A percentile compares a stretch with the other conserved stretches of the same genome.
Conservation (phyloP, 2,329 filamentous ascomycete genomes). For the Erysiphe neolycopersici region DNA sequence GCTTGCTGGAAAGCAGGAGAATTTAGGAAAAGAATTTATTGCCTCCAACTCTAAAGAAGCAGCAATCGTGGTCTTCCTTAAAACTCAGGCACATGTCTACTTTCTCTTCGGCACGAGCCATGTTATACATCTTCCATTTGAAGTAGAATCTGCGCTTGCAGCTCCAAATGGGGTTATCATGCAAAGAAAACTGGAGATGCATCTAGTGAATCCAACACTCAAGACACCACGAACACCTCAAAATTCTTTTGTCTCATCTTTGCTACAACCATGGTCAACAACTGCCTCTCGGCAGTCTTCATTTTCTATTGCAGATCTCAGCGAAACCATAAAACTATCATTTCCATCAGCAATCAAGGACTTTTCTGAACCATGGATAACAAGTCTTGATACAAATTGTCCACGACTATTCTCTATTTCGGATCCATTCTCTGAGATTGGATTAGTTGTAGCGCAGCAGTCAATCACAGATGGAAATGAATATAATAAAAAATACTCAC, state of each 20-base stretch:
- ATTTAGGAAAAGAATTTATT: conserved; percentile 8
- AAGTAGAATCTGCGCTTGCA: conserved; percentile 66
- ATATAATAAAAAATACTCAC: conserved; percentile 13
- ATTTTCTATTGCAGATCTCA: conserved; percentile 30
- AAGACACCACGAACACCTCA: conserved; percentile 39
- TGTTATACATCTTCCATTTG: conserved; percentile 80
- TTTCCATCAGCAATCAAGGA: conserved; percentile 27
- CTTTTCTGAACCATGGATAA: conserved; percentile 27
- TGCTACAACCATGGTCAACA: conserved; percentile 26
- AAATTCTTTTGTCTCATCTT: conserved; percentile 58
- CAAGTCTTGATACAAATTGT: conserved; percentile 31
- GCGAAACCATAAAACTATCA: conserved; percentile 26
- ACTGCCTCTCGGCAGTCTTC: conserved; percentile 22
- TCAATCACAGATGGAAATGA: conserved; percentile 16
- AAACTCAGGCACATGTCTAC: conserved; percentile 79
- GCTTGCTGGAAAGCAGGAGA: conserved; percentile 6
- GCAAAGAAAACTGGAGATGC: conserved; percentile 42
- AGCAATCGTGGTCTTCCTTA: conserved; percentile 73
- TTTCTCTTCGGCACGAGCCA: conserved; percentile 72
- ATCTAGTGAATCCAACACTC: conserved; percentile 24
- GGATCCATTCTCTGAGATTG: conserved; percentile 65
- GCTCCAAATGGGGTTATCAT: conserved; percentile 63
- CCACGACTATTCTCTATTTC: conserved; percentile 61
- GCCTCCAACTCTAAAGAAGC: conserved; percentile 17
- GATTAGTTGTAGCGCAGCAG: conserved; percentile 42